Evolutionary conservation across 169 alveolate genomes (phyloP).

Genomic region (Cryptosporidium bovis): DNA sequence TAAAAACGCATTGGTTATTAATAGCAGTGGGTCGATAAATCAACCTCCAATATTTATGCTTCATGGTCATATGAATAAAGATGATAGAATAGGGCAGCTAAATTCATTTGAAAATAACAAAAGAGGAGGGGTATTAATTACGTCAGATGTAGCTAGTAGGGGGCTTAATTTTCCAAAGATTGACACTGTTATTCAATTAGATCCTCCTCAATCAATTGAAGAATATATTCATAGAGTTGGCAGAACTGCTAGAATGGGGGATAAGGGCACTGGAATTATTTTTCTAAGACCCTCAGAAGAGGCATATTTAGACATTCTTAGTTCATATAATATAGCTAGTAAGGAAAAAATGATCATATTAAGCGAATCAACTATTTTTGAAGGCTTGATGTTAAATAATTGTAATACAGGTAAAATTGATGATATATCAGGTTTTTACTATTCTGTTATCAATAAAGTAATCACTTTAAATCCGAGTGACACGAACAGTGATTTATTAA

Average conservation of each 20-base stretch:
- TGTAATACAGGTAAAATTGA: slow-evolving; percentile 37
- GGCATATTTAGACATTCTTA: slow-evolving; percentile 62
- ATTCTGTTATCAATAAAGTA: slow-evolving; percentile 59
- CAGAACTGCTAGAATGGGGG: slow-evolving; percentile 94
- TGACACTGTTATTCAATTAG: slow-evolving; percentile 91
- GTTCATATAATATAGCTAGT: slow-evolving; percentile 7
- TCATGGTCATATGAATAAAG: slow-evolving; percentile 64
- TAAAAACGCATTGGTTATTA: not conserved
- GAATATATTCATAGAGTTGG: slow-evolving; percentile 95
- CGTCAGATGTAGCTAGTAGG: slow-evolving; percentile 95
- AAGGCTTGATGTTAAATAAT: slow-evolving; percentile 51
- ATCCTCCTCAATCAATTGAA: slow-evolving; percentile 92
- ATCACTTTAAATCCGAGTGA: slow-evolving; percentile 54
- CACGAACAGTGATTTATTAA: slow-evolving; percentile 36
- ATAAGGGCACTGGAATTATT: slow-evolving; percentile 86
- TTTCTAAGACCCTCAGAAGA: slow-evolving; percentile 80
- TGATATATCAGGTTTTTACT: slow-evolving; percentile 68
- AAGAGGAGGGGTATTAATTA: slow-evolving; percentile 82
- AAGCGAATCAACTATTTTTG: slow-evolving; percentile 68
- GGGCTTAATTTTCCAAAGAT: slow-evolving; percentile 93
- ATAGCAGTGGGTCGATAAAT: not conserved
- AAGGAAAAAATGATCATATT: slow-evolving; percentile 25
- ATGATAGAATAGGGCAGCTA: slow-evolving; percentile 60
- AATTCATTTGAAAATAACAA: slow-evolving; percentile 56
- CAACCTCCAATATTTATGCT: slow-evolving; percentile 61